Percentiles rank a stretch among this genome's conserved stretches.
Evolutionary conservation across 176 grass and related monocot species (phyloP).

Genomic region (barley (Hordeum vulgare)): DNA sequence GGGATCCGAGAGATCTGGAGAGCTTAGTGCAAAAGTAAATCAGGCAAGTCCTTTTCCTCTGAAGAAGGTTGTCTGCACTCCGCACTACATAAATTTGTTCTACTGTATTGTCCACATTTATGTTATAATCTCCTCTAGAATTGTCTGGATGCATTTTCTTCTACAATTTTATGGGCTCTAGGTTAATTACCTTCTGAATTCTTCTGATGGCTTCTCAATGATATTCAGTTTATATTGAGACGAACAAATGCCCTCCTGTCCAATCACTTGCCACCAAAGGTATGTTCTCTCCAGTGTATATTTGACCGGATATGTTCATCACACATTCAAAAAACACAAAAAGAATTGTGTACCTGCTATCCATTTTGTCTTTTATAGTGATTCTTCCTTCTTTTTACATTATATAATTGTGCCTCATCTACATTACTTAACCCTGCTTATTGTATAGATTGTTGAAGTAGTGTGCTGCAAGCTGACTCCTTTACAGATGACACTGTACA

Average conservation of each 20-base stretch:
- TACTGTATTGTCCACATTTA: background rate
- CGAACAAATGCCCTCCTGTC: conserved; percentile 85
- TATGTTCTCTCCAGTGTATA: conserved; percentile 24
- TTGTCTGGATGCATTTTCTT: background rate
- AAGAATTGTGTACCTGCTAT: background rate
- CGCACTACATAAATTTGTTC: background rate
- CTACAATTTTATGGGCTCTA: background rate
- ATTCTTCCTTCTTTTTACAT: background rate
- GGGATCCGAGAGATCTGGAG: conserved; percentile 80
- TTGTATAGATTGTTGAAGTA: conserved; percentile 87
- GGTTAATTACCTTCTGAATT: conserved; percentile 5
- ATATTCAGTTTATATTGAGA: conserved; percentile 94
- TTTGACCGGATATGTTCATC: background rate
- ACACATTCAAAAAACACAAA: background rate
- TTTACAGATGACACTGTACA: conserved; percentile 81
- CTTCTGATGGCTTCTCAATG: conserved; percentile 28
- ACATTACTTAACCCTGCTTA: conserved; percentile 22
- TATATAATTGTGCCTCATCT: background rate
- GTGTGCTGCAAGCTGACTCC: conserved; percentile 91
- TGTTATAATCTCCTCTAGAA: background rate
- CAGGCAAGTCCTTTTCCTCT: conserved; percentile 45
- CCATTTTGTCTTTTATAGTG: background rate
- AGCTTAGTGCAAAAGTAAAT: conserved; percentile 94
- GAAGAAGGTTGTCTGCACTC: background rate
- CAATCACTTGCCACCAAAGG: conserved; percentile 99